phyloP scores from a whole-genome alignment of 345 rosid species.

The Diplotaxis tenuifolia region DNA sequence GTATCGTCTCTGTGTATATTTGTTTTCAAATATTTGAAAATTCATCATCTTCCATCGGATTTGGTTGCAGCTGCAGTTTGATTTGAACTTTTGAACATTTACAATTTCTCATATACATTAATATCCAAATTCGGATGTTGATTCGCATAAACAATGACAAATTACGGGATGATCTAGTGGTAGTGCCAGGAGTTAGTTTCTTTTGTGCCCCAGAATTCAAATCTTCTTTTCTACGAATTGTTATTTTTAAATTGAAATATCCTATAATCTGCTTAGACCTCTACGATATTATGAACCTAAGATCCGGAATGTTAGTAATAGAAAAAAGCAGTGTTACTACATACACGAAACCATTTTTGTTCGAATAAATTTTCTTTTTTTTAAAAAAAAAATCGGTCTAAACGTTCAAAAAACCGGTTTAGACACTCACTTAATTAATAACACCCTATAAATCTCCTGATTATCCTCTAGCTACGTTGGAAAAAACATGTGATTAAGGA shows the following conservation, averaged over 20 bases:
- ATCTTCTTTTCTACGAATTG: neutral
- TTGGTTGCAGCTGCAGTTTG: constrained; percentile 27
- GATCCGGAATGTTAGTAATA: neutral
- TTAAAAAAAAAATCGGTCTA: too few species aligned
- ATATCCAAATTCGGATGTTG: neutral
- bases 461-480: too few species aligned
- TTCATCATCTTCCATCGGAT: constrained; percentile 9
- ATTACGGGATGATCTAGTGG: constrained; percentile 5
- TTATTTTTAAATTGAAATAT: neutral
- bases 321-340: too few species aligned
- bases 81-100: neutral
- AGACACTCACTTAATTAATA: too few species aligned
- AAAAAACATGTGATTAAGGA: constrained; percentile 6
- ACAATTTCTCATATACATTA: neutral
- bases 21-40: neutral
- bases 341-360: too few species aligned
- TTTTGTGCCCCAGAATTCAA: neutral
- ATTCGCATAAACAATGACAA: neutral
- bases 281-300: neutral
- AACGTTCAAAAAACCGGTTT: too few species aligned
- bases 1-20: neutral
- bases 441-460: too few species aligned
- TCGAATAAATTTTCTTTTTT: too few species aligned
- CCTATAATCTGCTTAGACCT: neutral
- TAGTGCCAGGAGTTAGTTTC: neutral